phyloP scores from a whole-genome alignment of 2,329 filamentous ascomycete genomes.

The Penicillium griseofulvum region DNA sequence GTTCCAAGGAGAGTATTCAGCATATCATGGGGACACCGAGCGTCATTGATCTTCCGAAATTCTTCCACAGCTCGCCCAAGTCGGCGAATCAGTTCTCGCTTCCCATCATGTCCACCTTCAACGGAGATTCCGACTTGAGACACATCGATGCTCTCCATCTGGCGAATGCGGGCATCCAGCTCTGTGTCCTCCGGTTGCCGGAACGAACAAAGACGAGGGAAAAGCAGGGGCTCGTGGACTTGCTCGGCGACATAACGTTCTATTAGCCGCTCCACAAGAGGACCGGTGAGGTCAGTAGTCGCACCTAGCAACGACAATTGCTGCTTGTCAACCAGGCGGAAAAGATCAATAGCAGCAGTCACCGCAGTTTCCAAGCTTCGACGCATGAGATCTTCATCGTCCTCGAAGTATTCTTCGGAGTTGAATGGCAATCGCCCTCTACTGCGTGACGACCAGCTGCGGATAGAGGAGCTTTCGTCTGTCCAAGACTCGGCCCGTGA shows the following conservation, averaged over 20 bases:
- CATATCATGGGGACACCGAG: constrained; percentile 85
- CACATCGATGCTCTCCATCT: constrained; percentile 92
- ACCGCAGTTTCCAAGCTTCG: constrained; percentile 87
- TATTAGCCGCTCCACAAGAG: constrained; percentile 87
- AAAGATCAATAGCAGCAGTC: constrained; percentile 89
- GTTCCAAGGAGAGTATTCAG: constrained; percentile 74
- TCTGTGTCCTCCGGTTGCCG: constrained; percentile 81
- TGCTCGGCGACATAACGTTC: constrained; percentile 94
- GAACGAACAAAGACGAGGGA: constrained; percentile 74
- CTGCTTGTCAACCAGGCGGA: constrained; percentile 92
- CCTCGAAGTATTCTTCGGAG: constrained; percentile 72
- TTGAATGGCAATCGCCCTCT: constrained; percentile 49
- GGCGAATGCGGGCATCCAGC: constrained; percentile 81
- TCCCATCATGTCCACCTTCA: constrained; percentile 72
- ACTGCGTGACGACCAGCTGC: constrained; percentile 35
- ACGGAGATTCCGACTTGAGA: constrained; percentile 89
- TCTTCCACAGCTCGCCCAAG: constrained; percentile 78
- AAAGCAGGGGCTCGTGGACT: constrained; percentile 79
- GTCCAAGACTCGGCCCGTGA: constrained; percentile 34
- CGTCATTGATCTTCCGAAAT: constrained; percentile 79
- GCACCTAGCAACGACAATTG: constrained; percentile 88
- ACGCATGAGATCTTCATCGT: constrained; percentile 89
- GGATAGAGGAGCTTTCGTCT: constrained; percentile 37
- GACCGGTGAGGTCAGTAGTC: constrained; percentile 89
- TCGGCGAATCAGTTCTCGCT: constrained; percentile 74